Conservation (phyloP, 305 asterid species). For the Solanum hybrid region DNA sequence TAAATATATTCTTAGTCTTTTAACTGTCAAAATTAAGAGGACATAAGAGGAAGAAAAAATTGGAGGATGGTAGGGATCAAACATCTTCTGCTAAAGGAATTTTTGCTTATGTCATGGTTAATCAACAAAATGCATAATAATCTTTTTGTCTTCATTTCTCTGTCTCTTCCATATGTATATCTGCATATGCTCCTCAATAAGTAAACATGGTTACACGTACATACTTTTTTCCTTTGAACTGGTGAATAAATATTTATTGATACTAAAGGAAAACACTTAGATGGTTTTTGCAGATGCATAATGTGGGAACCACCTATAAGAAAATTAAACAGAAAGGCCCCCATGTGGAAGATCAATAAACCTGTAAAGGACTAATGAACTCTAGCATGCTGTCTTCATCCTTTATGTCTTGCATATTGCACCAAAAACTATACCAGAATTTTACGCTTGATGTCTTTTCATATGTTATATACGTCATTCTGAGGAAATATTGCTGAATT, state of each 20-base stretch:
- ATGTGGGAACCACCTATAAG: neutral
- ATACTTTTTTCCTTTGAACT: neutral
- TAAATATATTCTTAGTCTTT: neutral
- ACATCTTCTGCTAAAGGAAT: neutral
- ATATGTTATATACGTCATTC: neutral
- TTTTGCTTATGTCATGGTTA: neutral
- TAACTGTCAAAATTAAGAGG: neutral
- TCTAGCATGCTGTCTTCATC: neutral
- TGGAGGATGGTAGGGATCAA: conserved; percentile 2
- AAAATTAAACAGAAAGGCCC: neutral
- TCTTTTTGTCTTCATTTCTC: neutral
- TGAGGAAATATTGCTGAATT: neutral
- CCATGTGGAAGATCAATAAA: neutral
- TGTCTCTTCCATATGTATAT: neutral
- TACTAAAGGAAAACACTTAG: neutral
- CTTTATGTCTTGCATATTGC: neutral
- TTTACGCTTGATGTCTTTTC: neutral
- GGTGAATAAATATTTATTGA: neutral
- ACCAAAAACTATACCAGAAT: neutral
- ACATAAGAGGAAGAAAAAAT: neutral
- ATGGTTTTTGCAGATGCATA: neutral
- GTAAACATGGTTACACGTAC: neutral
- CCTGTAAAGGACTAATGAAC: neutral
- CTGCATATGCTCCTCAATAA: neutral
- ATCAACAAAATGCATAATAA: neutral